These are phyloP conservation scores for Trichophyton mentagrophytes DNA, from an alignment of 2,329 filamentous ascomycete species.

Conservation along the genomic window DNA sequence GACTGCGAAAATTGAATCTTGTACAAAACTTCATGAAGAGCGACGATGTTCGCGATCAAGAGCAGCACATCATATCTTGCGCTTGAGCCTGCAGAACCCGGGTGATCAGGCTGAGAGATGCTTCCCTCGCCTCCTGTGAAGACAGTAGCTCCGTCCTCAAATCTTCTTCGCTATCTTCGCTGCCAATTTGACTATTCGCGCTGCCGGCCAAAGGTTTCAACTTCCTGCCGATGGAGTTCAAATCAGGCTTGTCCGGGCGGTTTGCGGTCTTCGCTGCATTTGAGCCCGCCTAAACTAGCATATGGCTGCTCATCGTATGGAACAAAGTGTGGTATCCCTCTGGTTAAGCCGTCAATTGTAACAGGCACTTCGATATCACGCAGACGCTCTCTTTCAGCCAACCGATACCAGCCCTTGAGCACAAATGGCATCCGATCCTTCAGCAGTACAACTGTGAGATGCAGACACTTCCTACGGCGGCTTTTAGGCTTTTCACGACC, in stretches of 20 bases:
- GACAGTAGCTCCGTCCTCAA: slow-evolving; percentile 38
- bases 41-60: background rate
- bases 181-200: slow-evolving; percentile 51
- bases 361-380: background rate
- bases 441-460: slow-evolving; percentile 20
- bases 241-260: background rate
- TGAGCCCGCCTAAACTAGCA: background rate
- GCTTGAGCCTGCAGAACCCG: slow-evolving; percentile 4
- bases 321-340: background rate
- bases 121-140: slow-evolving; percentile 24
- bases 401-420: background rate
- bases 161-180: slow-evolving; percentile 59
- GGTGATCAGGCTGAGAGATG: slow-evolving; percentile 23
- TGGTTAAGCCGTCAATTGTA: background rate
- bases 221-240: background rate
- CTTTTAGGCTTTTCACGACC: slow-evolving; percentile 25
- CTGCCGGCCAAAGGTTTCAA: slow-evolving; percentile 17
- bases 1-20: background rate
- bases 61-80: slow-evolving; percentile 11
- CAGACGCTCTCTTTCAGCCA: background rate
- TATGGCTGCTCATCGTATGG: background rate
- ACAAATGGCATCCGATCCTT: slow-evolving; percentile 10
- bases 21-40: background rate
- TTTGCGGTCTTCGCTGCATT: background rate
- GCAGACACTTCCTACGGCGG: slow-evolving; percentile 25